phyloP scores from a whole-genome alignment of 2,329 filamentous ascomycete genomes.

The Colletotrichum gloeosporioides region DNA sequence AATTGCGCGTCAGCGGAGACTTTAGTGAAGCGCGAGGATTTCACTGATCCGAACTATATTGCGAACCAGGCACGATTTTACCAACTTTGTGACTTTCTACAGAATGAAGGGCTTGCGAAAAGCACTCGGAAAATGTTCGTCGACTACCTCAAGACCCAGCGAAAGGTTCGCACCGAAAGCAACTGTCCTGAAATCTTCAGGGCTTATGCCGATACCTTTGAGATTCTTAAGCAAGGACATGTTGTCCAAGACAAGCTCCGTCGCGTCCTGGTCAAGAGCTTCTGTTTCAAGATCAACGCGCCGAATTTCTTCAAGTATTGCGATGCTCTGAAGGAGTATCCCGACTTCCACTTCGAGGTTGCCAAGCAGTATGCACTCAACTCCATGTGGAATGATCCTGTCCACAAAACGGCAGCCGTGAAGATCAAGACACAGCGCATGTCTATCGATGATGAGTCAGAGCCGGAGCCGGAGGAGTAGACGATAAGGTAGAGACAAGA shows the following conservation, averaged over 20 bases:
- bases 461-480: neutral
- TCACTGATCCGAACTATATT: rapidly evolving
- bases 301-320: neutral
- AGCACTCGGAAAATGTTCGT: neutral
- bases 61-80: rapidly evolving
- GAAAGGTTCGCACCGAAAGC: rapidly evolving
- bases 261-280: neutral
- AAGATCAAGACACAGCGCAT: neutral
- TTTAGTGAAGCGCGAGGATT: rapidly evolving
- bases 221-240: rapidly evolving
- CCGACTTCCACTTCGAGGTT: neutral
- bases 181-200: rapidly evolving
- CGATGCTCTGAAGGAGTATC: neutral
- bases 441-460: neutral
- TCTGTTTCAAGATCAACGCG: neutral
- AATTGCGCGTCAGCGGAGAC: rapidly evolving
- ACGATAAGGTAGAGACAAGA: no score
- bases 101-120: neutral
- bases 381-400: neutral
- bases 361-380: neutral
- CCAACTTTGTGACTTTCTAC: neutral
- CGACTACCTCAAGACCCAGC: neutral
- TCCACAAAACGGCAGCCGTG: rapidly evolving
- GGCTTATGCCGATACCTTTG: rapidly evolving
- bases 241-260: neutral